A percentile compares a stretch with the other conserved stretches of the same genome.
Conservation (phyloP, 2,329 filamentous ascomycete species). For the Fusarium devonianum region DNA sequence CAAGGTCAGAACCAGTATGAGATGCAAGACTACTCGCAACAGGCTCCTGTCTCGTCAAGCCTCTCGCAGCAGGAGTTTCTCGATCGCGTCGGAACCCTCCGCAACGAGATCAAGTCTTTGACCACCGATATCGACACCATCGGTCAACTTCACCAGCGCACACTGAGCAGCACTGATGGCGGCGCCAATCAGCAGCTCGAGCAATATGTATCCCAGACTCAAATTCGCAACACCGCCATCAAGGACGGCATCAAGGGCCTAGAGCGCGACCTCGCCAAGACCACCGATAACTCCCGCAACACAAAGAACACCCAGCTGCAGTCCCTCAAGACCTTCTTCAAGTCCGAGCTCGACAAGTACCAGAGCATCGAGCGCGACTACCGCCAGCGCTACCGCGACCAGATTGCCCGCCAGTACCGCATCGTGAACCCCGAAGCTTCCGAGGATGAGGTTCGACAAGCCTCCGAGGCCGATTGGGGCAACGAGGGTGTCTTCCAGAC, state of each 20-base stretch:
- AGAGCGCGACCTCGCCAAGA: slow-evolving; percentile 73
- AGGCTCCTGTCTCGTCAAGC: slow-evolving; percentile 38
- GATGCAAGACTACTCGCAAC: slow-evolving; percentile 60
- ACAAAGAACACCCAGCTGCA: slow-evolving; percentile 75
- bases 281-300: slow-evolving; percentile 64
- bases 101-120: slow-evolving; percentile 71
- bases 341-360: slow-evolving; percentile 74
- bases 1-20: slow-evolving; percentile 57
- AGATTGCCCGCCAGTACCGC: slow-evolving; percentile 80
- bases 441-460: slow-evolving; percentile 74
- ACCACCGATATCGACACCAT: slow-evolving; percentile 73
- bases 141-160: slow-evolving; percentile 73
- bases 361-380: slow-evolving; percentile 75
- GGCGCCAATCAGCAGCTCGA: slow-evolving; percentile 66
- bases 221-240: slow-evolving; percentile 76
- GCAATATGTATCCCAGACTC: slow-evolving; percentile 72
- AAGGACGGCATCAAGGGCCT: slow-evolving; percentile 80
- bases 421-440: slow-evolving; percentile 85
- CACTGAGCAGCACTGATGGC: slow-evolving; percentile 70
- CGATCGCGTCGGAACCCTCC: slow-evolving; percentile 69
- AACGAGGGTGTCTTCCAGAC: slow-evolving; percentile 84
- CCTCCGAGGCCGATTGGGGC: slow-evolving; percentile 74
- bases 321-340: slow-evolving; percentile 75
- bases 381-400: slow-evolving; percentile 74
- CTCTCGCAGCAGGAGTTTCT: slow-evolving; percentile 74